phyloP scores from a whole-genome alignment of 169 alveolate species.

The Babesia ovis region DNA sequence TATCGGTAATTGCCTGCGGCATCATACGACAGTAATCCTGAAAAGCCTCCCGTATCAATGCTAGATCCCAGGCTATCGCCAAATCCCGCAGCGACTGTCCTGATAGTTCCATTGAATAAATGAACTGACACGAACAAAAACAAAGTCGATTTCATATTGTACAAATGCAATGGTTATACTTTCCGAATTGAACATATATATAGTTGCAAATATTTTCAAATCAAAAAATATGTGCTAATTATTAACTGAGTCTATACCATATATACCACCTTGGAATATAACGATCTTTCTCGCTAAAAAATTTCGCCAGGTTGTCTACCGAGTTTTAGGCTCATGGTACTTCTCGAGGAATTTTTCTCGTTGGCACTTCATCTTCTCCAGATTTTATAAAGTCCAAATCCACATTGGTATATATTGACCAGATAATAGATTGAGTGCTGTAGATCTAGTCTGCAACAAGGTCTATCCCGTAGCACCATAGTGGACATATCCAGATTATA shows the following conservation, averaged over 20 bases:
- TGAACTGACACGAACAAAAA: no score
- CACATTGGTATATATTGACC: no score
- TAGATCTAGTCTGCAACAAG: background rate
- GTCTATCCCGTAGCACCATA: slow-evolving; percentile 70
- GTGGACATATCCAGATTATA: no score
- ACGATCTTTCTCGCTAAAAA: slow-evolving; percentile 2
- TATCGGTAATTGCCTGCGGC: slow-evolving; percentile 10
- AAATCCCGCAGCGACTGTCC: background rate
- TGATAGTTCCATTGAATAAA: slow-evolving; percentile 9
- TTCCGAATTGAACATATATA: no score
- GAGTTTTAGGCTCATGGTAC: slow-evolving; percentile 12
- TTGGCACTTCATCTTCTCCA: slow-evolving; percentile 16
- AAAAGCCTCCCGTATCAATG: background rate
- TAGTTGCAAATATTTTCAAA: no score
- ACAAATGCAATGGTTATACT: background rate
- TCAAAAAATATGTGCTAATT: background rate
- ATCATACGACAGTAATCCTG: slow-evolving; percentile 14
- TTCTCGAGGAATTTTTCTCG: background rate
- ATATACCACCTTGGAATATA: background rate
- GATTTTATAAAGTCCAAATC: no score
- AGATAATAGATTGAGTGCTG: background rate
- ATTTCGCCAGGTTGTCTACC: background rate
- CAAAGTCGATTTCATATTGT: no score
- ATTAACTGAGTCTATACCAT: background rate
- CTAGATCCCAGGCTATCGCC: background rate